These are phyloP conservation scores for Volvox reticuliferus DNA, from an alignment of 139 green algal species.

Conservation along the genomic window DNA sequence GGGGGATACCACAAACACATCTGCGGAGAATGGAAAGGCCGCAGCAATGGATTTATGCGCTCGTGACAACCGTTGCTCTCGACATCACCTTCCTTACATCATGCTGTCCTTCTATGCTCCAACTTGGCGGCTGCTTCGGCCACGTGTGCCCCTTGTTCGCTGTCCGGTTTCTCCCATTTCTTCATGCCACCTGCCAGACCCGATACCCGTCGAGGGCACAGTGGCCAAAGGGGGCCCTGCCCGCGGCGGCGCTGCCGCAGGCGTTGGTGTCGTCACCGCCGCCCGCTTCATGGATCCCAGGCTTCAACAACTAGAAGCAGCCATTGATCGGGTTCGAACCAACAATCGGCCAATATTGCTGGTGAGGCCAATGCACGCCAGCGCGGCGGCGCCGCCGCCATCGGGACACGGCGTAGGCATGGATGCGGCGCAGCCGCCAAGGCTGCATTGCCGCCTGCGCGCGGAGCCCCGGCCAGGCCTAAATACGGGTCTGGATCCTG, in stretches of 20 bases:
- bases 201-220: slow-evolving; percentile 28
- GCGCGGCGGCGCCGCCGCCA: background rate
- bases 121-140: too few relatives aligned
- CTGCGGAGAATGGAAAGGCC: too few relatives aligned
- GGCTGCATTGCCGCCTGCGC: background rate
- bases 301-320: slow-evolving; percentile 52
- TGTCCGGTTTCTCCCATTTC: background rate
- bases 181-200: background rate
- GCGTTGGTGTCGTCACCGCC: background rate
- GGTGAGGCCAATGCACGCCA: background rate
- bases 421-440: background rate
- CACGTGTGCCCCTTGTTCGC: background rate
- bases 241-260: background rate
- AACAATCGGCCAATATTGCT: slow-evolving; percentile 68
- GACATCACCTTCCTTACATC: too few relatives aligned
- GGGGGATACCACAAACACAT: too few relatives aligned
- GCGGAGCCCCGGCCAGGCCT: slow-evolving; percentile 23
- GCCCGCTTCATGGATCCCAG: slow-evolving; percentile 7
- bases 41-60: too few relatives aligned
- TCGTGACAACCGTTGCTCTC: too few relatives aligned
- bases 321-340: slow-evolving; percentile 58
- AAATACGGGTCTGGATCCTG: slow-evolving; percentile 29
- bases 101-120: too few relatives aligned
- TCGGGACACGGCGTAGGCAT: background rate
- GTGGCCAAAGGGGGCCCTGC: background rate